Evolutionary conservation across 768 basidiomycete genomes (phyloP).

Genomic region (Podaxis rugospora): DNA sequence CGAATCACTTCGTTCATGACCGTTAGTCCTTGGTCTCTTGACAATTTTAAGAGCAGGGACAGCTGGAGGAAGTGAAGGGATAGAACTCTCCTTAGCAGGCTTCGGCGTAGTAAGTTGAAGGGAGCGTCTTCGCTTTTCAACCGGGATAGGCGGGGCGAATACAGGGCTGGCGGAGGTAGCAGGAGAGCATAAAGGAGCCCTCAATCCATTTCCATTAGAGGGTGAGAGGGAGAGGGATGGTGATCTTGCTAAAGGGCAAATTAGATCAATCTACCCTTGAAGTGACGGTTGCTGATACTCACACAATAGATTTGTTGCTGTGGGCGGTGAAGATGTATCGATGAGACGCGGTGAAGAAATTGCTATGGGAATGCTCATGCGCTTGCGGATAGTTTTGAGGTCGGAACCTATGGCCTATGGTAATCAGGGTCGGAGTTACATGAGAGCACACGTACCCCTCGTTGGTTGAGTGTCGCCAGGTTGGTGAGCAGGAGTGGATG

Average conservation of each 20-base stretch:
- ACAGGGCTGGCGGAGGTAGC: background rate
- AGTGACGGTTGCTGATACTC: background rate
- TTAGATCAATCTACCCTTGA: background rate
- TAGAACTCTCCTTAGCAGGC: background rate
- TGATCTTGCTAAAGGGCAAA: background rate
- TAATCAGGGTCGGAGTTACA: background rate
- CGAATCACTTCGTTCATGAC: slow-evolving; percentile 4
- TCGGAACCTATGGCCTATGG: background rate
- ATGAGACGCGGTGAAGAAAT: slow-evolving; percentile 9
- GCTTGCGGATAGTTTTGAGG: background rate
- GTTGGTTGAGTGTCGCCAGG: background rate
- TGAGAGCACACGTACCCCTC: background rate
- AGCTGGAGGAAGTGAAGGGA: slow-evolving; percentile 25
- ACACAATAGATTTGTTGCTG: background rate
- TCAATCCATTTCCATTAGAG: background rate
- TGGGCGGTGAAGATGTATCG: background rate
- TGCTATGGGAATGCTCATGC: slow-evolving; percentile 10
- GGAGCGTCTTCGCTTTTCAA: background rate
- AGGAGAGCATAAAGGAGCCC: background rate
- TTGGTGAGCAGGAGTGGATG: background rate
- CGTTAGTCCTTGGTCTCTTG: slow-evolving; percentile 27
- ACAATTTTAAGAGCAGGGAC: slow-evolving; percentile 46
- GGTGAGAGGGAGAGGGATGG: background rate
- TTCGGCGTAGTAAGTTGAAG: slow-evolving; percentile 5
- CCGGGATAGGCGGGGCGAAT: background rate